Base-by-base conservation (phyloP, 352 stramenopile species). In the Phytophthora sansomeana region DNA sequence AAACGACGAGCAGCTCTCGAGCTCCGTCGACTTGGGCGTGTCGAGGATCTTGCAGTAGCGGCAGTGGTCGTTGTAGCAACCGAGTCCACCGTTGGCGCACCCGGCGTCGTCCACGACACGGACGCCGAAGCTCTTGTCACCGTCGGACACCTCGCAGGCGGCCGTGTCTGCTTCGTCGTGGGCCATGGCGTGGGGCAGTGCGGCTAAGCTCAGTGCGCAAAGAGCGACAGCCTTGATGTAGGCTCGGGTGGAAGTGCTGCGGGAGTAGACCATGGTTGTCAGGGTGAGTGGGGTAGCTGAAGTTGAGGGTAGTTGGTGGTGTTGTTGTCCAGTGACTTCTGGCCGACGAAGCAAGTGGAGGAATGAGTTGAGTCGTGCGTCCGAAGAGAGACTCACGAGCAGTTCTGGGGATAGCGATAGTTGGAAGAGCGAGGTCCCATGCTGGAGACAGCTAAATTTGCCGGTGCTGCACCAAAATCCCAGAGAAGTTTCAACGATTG, bases 1-100 rank as follows among this genome's bases (percentile, higher is more conserved):
- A n/a, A 78, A 73, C 36, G 61, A 67, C 9, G 71, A 64, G 49
- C 73, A 81, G 28, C 49, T 69, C 14, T 76, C 58, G 36, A 77
- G 69, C 26, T 71, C 43, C 32, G 62, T 69, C 14, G 73, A 81
- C 41, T 78, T 72, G 17, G 70, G 57, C 1, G 47, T 79, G 33
- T 81, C 72, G 4, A 71, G 21, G 41, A 74, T 46, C 41, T 79
- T 77, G 59, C 74, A 81, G 67, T 75, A 81, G 35, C 74, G 70
- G 48, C 74, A 81, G 48, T 69, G 55, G 26, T 63, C 54, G 35
- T 68, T 71, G 61, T 67, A 75, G 58, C 74, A 81, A 14, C 74
- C 74, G 17, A 81, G 53, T 21, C 74, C 74, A 11, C 74, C 70
- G 56, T 66, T 64, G 17, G 26, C 26, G 11, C 74, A 81, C 2